A percentile compares a stretch with the other conserved stretches of the same genome.
phyloP scores from a whole-genome alignment of 495 filamentous ascomycete genomes.

The Daldinia childiae region DNA sequence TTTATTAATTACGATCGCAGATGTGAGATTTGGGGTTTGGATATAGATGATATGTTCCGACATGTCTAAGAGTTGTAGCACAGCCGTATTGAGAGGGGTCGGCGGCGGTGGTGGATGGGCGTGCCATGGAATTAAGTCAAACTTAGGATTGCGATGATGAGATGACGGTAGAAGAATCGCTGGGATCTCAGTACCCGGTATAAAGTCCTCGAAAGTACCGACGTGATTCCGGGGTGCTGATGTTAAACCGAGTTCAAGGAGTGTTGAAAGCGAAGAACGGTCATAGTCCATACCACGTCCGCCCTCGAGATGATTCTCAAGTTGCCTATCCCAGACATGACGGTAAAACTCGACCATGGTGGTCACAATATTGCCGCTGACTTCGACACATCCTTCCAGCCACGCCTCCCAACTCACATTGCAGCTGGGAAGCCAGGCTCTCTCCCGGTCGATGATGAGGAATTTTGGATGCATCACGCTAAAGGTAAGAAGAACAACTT shows the following conservation, averaged over 20 bases:
- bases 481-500: slow-evolving; percentile 76
- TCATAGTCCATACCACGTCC: neutral
- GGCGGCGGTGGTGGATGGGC: slow-evolving; percentile 55
- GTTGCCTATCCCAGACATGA: slow-evolving; percentile 60
- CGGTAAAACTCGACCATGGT: slow-evolving; percentile 68
- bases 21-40: slow-evolving; percentile 78
- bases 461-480: slow-evolving; percentile 83
- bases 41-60: slow-evolving; percentile 66
- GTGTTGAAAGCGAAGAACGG: slow-evolving; percentile 7
- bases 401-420: slow-evolving; percentile 82
- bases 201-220: slow-evolving; percentile 10
- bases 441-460: slow-evolving; percentile 70
- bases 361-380: slow-evolving; percentile 64
- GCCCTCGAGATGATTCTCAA: slow-evolving; percentile 36
- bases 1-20: slow-evolving; percentile 62
- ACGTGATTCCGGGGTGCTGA: slow-evolving; percentile 23
- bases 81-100: slow-evolving; percentile 73
- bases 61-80: slow-evolving; percentile 62
- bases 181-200: slow-evolving; percentile 34
- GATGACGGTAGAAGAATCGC: slow-evolving; percentile 75
- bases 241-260: slow-evolving; percentile 19
- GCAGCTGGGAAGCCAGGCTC: slow-evolving; percentile 70
- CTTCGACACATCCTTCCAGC: slow-evolving; percentile 73
- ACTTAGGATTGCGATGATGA: slow-evolving; percentile 69
- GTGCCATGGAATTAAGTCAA: slow-evolving; percentile 58